These are phyloP conservation scores for Metarhizium album DNA, from an alignment of 2,329 filamentous ascomycete genomes.

Conservation along the genomic window DNA sequence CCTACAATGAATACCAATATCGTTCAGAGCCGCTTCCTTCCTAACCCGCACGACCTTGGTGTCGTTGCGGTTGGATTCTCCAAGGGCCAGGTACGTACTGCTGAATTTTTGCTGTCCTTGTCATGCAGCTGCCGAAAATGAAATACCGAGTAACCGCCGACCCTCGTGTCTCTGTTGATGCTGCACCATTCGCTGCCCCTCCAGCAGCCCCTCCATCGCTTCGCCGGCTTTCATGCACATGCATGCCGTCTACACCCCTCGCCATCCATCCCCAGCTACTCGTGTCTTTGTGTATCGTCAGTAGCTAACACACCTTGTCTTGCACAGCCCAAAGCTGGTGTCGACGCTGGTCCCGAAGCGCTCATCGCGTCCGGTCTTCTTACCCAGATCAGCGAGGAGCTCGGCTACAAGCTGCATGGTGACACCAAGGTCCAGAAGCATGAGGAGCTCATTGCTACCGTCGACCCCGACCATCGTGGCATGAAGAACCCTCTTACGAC, in stretches of 20 bases:
- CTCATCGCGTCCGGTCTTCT: constrained; percentile 84
- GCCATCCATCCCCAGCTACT: background rate
- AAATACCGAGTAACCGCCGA: background rate
- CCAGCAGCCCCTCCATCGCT: constrained; percentile 1
- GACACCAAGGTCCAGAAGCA: constrained; percentile 77
- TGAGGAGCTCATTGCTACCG: constrained; percentile 56
- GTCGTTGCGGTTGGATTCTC: constrained; percentile 94
- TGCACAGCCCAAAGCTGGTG: constrained; percentile 71
- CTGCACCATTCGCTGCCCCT: background rate
- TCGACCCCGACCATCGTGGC: constrained; percentile 69
- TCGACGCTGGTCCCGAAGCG: constrained; percentile 81
- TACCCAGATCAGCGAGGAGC: constrained; percentile 68
- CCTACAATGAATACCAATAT: constrained; percentile 40
- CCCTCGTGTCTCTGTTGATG: background rate
- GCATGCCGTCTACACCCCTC: background rate
- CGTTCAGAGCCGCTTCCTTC: constrained; percentile 63
- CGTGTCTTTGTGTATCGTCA: background rate
- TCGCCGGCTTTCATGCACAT: background rate
- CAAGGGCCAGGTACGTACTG: constrained; percentile 71
- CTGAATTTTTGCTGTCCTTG: no score
- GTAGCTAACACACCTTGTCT: background rate
- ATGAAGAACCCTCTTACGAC: constrained; percentile 93
- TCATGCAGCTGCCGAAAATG: background rate
- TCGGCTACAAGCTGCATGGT: constrained; percentile 80
- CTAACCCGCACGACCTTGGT: constrained; percentile 68